phyloP scores from a whole-genome alignment of 192 early-diverging fungal genomes.

The Linnemannia hyalina region DNA sequence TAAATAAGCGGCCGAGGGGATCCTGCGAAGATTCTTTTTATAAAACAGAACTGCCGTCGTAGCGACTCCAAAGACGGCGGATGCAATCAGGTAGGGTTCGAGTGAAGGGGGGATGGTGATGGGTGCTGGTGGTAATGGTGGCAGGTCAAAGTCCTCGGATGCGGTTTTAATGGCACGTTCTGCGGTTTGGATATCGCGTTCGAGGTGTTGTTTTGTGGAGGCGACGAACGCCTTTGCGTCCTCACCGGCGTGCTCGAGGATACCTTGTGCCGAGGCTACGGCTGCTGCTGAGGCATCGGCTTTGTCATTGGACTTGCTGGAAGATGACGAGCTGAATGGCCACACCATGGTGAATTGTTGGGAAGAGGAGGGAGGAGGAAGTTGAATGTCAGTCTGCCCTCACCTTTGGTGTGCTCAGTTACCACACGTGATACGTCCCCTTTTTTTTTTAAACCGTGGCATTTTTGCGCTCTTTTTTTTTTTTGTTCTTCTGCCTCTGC shows the following conservation, averaged over 20 bases:
- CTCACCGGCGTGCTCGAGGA: conserved; percentile 26
- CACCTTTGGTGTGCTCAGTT: not conserved
- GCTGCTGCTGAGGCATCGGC: not conserved
- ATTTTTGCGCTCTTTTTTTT: not conserved
- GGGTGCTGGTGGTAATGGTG: not conserved
- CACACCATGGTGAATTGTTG: conserved; percentile 23
- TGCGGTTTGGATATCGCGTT: conserved; percentile 2
- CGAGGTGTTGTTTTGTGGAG: conserved; percentile 27
- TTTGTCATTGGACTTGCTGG: conserved; percentile 9
- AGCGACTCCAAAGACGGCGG: conserved; percentile 45
- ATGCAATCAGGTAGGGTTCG: conserved; percentile 24
- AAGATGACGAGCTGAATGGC: conserved; percentile 35
- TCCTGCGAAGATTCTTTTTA: conserved; percentile 55
- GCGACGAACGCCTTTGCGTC: conserved; percentile 26
- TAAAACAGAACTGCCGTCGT: conserved; percentile 33
- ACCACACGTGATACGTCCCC: not conserved
- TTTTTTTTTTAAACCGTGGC: too few relatives aligned
- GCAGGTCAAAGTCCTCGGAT: not conserved
- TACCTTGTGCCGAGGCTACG: conserved; percentile 9
- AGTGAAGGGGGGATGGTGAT: conserved; percentile 13
- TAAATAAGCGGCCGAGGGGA: conserved; percentile 59
- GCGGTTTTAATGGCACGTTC: not conserved
- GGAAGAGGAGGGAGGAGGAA: not conserved
- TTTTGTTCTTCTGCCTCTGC: not conserved
- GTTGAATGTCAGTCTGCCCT: not conserved